Evolutionary conservation across 2,329 filamentous ascomycete genomes (phyloP).

Genomic region (Aspergillus aculeatus): DNA sequence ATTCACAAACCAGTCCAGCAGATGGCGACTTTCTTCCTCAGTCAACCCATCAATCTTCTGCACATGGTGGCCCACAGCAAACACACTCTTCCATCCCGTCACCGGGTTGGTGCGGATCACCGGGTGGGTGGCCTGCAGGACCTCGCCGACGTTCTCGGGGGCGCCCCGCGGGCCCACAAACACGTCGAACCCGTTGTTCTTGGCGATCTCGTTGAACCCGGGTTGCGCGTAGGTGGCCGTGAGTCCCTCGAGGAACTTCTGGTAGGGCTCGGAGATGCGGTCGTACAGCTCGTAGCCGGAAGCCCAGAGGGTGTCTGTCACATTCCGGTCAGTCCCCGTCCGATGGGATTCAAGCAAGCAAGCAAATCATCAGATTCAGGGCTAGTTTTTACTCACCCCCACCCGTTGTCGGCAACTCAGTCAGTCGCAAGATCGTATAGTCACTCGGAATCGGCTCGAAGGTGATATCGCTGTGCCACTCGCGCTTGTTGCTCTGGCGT

Average conservation of each 20-base stretch:
- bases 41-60: constrained; percentile 35
- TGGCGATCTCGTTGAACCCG: constrained; percentile 51
- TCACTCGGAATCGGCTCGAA: constrained; percentile 50
- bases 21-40: constrained; percentile 31
- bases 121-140: constrained; percentile 49
- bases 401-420: constrained; percentile 42
- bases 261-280: constrained; percentile 57
- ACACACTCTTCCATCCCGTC: constrained; percentile 41
- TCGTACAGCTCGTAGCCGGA: constrained; percentile 68
- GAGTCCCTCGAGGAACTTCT: constrained; percentile 58
- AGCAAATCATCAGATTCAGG: too few species aligned
- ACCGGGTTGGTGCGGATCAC: constrained; percentile 55
- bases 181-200: constrained; percentile 16
- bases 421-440: constrained; percentile 48
- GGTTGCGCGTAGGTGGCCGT: constrained; percentile 57
- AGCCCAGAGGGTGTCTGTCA: constrained; percentile 62
- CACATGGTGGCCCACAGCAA: constrained; percentile 33
- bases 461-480: constrained; percentile 53
- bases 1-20: constrained; percentile 37
- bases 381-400: constrained; percentile 32
- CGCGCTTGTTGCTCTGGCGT: constrained; percentile 33
- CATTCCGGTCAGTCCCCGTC: not conserved
- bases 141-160: constrained; percentile 55
- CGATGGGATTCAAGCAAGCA: too few species aligned
- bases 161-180: constrained; percentile 52